Conservation (phyloP, 2,329 filamentous ascomycete species). For the Gnomoniopsis smithogilvyi region DNA sequence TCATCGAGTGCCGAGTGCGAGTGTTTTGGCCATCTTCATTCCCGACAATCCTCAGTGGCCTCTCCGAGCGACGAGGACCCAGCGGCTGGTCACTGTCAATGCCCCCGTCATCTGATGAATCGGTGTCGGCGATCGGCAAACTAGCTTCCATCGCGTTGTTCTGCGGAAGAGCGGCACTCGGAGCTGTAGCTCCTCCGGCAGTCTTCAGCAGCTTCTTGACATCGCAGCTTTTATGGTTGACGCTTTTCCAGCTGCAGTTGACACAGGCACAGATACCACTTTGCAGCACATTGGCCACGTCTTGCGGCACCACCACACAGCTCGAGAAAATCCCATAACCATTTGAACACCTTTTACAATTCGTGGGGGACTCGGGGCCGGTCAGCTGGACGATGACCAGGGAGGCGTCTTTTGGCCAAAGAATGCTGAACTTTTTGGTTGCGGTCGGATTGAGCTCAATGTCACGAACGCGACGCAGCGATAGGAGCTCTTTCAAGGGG, state of each 20-base stretch:
- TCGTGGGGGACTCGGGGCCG: background rate
- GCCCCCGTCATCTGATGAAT: background rate
- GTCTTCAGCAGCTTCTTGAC: background rate
- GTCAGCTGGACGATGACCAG: slow-evolving; percentile 7
- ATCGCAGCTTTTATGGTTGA: background rate
- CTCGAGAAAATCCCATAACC: background rate
- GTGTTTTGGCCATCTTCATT: background rate
- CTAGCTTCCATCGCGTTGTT: background rate
- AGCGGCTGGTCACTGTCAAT: background rate
- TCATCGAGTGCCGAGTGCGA: background rate
- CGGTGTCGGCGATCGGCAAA: no score
- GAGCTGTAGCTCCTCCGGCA: background rate
- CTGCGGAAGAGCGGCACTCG: background rate
- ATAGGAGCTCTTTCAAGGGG: background rate
- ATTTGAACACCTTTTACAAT: background rate
- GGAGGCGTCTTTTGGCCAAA: background rate
- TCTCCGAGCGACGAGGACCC: background rate
- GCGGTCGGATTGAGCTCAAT: background rate
- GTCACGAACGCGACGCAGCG: background rate
- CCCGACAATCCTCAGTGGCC: background rate
- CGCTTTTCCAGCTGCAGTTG: background rate
- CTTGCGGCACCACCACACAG: background rate
- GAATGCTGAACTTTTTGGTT: background rate
- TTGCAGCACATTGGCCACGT: background rate
- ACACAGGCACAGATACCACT: slow-evolving; percentile 2